A percentile compares a stretch with the other conserved stretches of the same genome.
phyloP scores from a whole-genome alignment of 768 basidiomycete genomes.

The Lactifluus subvellereus region DNA sequence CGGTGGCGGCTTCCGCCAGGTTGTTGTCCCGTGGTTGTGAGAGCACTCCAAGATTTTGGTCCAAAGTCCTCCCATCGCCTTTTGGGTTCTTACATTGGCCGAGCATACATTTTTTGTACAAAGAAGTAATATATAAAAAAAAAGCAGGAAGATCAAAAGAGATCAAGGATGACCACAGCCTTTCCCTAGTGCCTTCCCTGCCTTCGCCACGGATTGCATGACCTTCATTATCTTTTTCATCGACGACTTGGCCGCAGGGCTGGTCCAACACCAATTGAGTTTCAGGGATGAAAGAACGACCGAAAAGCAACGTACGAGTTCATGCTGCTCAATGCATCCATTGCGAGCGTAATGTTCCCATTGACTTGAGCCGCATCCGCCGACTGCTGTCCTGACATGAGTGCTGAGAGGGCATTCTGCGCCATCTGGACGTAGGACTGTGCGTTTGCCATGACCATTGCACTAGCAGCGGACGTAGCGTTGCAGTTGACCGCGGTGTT shows the following conservation, averaged over 20 bases:
- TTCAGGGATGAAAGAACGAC: too few relatives aligned
- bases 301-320: conserved; percentile 1
- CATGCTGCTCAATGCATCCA: neutral
- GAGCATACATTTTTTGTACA: neutral
- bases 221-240: neutral
- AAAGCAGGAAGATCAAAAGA: neutral
- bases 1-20: neutral
- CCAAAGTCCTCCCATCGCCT: neutral
- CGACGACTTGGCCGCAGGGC: neutral
- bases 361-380: neutral
- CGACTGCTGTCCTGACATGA: neutral
- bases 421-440: neutral
- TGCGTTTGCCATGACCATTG: neutral
- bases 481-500: neutral
- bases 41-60: neutral
- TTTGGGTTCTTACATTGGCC: conserved; percentile 3
- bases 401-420: neutral
- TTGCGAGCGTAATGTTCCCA: conserved; percentile 3
- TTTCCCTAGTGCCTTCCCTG: neutral
- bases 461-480: neutral
- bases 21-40: neutral
- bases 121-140: neutral
- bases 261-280: neutral
- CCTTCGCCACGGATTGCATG: neutral
- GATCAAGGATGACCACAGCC: conserved; percentile 9